Percentiles rank a stretch among this genome's conserved stretches.
Evolutionary conservation across 1,139 yeast species (phyloP).

Genomic region (Hyphopichia wangnamkhiaoensis): DNA sequence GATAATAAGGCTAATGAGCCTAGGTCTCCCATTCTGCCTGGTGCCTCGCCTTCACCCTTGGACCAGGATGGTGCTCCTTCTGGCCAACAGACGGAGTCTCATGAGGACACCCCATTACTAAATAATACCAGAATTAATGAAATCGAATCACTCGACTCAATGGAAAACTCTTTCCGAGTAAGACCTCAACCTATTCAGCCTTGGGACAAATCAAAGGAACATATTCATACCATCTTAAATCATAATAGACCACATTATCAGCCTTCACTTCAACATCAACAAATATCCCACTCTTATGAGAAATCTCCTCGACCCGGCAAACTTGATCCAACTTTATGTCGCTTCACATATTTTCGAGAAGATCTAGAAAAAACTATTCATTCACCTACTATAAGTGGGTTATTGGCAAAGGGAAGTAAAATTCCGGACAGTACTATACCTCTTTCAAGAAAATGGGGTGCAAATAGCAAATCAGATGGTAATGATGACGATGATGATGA

Average conservation of each 20-base stretch:
- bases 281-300: constrained; percentile 4
- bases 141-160: constrained; percentile 50
- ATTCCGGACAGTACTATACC: constrained; percentile 5
- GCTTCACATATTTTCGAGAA: constrained; percentile 92
- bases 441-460: constrained; percentile 19
- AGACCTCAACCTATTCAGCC: constrained; percentile 79
- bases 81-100: too few relatives aligned
- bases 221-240: constrained; percentile 32
- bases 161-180: constrained; percentile 51
- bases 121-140: constrained; percentile 59
- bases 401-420: constrained; percentile 34
- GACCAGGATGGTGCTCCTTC: too few relatives aligned
- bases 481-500: constrained; percentile 12
- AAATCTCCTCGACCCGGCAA: constrained; percentile 12
- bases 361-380: constrained; percentile 87
- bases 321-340: constrained; percentile 27
- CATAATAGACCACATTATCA: constrained; percentile 4
- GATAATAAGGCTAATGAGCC: neutral
- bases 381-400: constrained; percentile 84
- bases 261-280: constrained; percentile 5
- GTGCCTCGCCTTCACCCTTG: neutral
- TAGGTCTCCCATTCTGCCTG: neutral
- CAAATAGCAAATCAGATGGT: constrained; percentile 5
- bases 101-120: constrained; percentile 29
- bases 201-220: constrained; percentile 56